Base-by-base conservation (phyloP, 2,329 filamentous ascomycete genomes). In the Hymenoscyphus repandus region DNA sequence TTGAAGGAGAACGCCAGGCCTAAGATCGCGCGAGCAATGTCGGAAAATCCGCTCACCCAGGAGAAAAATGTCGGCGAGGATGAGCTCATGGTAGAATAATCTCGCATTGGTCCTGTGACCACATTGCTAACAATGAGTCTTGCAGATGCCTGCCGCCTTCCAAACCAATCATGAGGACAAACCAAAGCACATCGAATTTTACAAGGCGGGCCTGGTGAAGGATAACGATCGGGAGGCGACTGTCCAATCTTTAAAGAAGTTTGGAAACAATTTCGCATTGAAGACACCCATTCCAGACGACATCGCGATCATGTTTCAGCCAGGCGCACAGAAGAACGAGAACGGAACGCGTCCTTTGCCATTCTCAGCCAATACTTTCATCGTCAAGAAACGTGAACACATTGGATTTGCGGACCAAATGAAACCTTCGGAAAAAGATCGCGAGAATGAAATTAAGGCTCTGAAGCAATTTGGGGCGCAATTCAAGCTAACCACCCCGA, bases 401-500 rank as follows among this genome's bases (percentile, higher is more conserved):
- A 27, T 27, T 27, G 22, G 22, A 27, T 27, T 27, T 7, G 22
- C 22, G 7, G 22, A 27, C 22, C 22, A 27, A 7, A 27, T 4
- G 22, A 27, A 7, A 27, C 22, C 22, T 27, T 27, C 22, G 22
- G 22, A 7, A 27, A 13, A 4, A 9, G 34, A 17, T 37, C 10
- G 34, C 15, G 34, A 47, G 36, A 18, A 30, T 31, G 22, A 10
- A 12, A 18, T 41, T 2, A 31, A 46, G 11, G 49, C 37, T 10
- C n/a, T 51, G 7, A 51, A 42, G 38, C 12, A 33, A 17, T 51
- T 51, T 10, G 33, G 33, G 6, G 13, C 17, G 32, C 22, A n/a
- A 6, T 47, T 46, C 31, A 51, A 42, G 18, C 33, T 51, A 22
- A 31, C 6, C n/a, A 42, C 18, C 18, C 43, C 49, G 6, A 30